Evolutionary conservation across 495 filamentous ascomycete genomes (phyloP).

Genomic region (Barbatosphaeria neglecta): DNA sequence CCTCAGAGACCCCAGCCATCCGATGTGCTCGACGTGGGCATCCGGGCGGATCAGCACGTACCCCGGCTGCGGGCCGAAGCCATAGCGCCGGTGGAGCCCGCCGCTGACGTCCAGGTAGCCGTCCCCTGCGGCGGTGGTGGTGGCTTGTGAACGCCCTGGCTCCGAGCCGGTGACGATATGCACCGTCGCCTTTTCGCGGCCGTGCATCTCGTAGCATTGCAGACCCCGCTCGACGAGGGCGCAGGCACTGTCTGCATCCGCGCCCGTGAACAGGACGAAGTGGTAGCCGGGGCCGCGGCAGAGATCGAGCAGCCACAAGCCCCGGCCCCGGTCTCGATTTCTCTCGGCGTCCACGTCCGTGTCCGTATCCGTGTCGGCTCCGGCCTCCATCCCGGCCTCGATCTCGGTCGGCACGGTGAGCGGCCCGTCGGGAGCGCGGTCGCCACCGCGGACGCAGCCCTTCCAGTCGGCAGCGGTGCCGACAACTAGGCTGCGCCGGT

Average conservation of each 20-base stretch:
- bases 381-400: not conserved
- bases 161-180: not conserved
- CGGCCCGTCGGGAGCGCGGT: slow-evolving; percentile 13
- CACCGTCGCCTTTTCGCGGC: not conserved
- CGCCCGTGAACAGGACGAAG: not conserved
- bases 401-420: slow-evolving; percentile 4
- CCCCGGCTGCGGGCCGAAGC: slow-evolving; percentile 7
- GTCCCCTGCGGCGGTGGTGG: not conserved
- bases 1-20: slow-evolving; percentile 7
- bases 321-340: slow-evolving; percentile 2
- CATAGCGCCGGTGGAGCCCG: slow-evolving; percentile 10
- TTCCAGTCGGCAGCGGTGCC: slow-evolving; percentile 7
- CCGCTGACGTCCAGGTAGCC: slow-evolving; percentile 7
- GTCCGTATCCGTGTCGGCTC: not conserved
- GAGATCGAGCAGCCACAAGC: not conserved
- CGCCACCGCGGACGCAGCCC: slow-evolving; percentile 11
- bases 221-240: not conserved
- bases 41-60: slow-evolving; percentile 16
- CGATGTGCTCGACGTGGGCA: slow-evolving; percentile 12
- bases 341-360: not conserved
- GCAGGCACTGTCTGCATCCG: not conserved
- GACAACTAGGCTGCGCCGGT: slow-evolving; percentile 15
- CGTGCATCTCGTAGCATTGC: not conserved
- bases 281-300: not conserved
- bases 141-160: not conserved